Conservation (phyloP, 306 rosid species). For the Quercus ilex region DNA sequence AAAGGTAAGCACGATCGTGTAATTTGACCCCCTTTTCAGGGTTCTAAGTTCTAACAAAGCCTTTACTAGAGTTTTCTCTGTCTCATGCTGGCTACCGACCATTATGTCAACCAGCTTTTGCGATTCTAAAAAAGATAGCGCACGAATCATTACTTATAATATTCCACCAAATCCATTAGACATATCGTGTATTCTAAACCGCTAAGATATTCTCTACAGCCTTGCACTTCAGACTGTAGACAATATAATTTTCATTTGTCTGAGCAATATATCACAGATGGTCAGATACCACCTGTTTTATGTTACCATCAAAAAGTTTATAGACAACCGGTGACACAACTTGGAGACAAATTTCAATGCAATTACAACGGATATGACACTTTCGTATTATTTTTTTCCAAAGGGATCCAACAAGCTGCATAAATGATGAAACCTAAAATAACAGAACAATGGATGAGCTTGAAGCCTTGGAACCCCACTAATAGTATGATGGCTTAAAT, state of each 20-base stretch:
- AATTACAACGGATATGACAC: not conserved
- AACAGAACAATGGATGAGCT: not conserved
- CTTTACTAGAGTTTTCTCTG: too few relatives aligned
- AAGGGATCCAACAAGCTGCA: not conserved
- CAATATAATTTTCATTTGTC: not conserved
- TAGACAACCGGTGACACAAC: not conserved
- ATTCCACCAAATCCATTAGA: not conserved
- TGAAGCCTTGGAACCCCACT: not conserved
- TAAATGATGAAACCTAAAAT: not conserved
- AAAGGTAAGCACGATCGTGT: too few relatives aligned
- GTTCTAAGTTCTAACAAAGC: too few relatives aligned
- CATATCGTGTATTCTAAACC: not conserved
- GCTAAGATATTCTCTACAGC: not conserved
- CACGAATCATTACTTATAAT: too few relatives aligned
- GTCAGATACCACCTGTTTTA: not conserved
- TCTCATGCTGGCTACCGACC: too few relatives aligned
- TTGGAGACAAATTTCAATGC: not conserved
- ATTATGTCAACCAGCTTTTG: too few relatives aligned
- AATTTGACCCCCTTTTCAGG: too few relatives aligned
- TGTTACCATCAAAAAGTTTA: not conserved
- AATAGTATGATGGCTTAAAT: constrained; percentile 24
- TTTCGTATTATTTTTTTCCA: not conserved
- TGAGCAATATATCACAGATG: not conserved
- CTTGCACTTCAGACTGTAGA: not conserved
- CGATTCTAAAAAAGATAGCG: too few relatives aligned